These are phyloP conservation scores for Metarhizium album DNA, from an alignment of 2,329 filamentous ascomycete genomes.

Conservation along the genomic window DNA sequence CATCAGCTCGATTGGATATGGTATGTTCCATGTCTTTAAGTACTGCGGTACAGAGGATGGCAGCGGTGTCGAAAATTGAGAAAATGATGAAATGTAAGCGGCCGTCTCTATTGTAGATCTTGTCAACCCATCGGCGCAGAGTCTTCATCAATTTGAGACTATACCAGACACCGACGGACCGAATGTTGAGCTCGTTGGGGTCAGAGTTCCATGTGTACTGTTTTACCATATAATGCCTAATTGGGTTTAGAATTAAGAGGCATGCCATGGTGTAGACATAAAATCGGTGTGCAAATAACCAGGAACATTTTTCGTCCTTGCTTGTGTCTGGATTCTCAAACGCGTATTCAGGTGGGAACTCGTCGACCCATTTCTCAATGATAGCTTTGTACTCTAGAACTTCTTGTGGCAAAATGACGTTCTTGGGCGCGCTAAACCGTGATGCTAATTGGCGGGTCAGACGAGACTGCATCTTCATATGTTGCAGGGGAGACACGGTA, in stretches of 20 bases:
- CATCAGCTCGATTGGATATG: conserved; percentile 28
- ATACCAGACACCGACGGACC: conserved; percentile 29
- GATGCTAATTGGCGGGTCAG: conserved; percentile 14
- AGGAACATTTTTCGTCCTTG: conserved; percentile 27
- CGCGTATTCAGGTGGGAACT: conserved; percentile 30
- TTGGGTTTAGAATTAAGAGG: conserved; percentile 34
- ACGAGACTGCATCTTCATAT: conserved; percentile 20
- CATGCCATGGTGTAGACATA: conserved; percentile 34
- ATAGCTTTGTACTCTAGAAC: conserved; percentile 16
- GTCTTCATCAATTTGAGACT: conserved; percentile 30
- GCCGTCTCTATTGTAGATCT: conserved; percentile 32
- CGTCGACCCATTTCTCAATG: conserved; percentile 29
- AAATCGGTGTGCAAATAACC: conserved; percentile 34
- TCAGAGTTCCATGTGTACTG: conserved; percentile 16
- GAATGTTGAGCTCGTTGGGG: conserved; percentile 23
- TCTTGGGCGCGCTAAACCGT: conserved; percentile 16
- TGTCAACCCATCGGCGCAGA: conserved; percentile 29
- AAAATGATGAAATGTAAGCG: conserved; percentile 42
- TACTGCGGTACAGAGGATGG: conserved; percentile 37
- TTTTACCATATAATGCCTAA: conserved; percentile 35
- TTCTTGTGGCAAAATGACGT: conserved; percentile 17
- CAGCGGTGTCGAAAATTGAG: conserved; percentile 38
- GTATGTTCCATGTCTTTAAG: conserved; percentile 32
- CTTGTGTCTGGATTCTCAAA: conserved; percentile 28
- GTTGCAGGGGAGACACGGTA: conserved; percentile 17